Percentiles rank a stretch among this genome's conserved stretches.
Conservation (phyloP, 73 alveolate genomes). For the Paramecium bursaria region DNA sequence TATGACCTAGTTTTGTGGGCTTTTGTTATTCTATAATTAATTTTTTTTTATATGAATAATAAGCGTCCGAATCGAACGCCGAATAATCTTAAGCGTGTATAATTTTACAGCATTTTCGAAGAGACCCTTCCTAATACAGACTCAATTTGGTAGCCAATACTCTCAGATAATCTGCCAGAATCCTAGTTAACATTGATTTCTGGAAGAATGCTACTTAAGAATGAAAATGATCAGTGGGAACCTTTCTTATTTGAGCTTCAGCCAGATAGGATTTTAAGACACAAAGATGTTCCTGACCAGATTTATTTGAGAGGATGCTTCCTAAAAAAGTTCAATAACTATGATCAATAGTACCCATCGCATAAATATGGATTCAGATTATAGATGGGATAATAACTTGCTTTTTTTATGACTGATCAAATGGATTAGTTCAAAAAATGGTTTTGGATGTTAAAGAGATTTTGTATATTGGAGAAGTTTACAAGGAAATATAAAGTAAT, state of each 20-base stretch:
- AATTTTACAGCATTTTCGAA: slow-evolving; percentile 16
- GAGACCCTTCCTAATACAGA: slow-evolving; percentile 31
- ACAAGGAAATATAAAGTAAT: slow-evolving; percentile 60
- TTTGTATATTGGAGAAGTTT: slow-evolving; percentile 62
- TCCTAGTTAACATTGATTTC: not conserved
- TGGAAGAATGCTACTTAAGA: slow-evolving; percentile 31
- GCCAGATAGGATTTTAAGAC: slow-evolving; percentile 50
- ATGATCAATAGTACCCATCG: slow-evolving; percentile 39
- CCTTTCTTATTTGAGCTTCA: slow-evolving; percentile 24
- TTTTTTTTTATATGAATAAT: too few species aligned
- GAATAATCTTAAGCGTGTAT: slow-evolving; percentile 6
- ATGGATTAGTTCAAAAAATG: slow-evolving; percentile 62
- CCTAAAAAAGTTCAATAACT: slow-evolving; percentile 33
- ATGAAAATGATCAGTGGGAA: slow-evolving; percentile 56
- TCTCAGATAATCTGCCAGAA: not conserved
- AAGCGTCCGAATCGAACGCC: slow-evolving; percentile 40
- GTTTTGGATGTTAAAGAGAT: slow-evolving; percentile 63
- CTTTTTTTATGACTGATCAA: slow-evolving; percentile 24
- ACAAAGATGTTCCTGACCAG: slow-evolving; percentile 14
- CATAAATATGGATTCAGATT: slow-evolving; percentile 56
- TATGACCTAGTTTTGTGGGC: too few species aligned
- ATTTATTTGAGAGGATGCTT: slow-evolving; percentile 49
- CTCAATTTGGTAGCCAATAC: slow-evolving; percentile 21
- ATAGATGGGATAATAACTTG: slow-evolving; percentile 17
- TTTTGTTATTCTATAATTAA: too few species aligned